Base-by-base conservation (phyloP, 2,329 filamentous ascomycete genomes). In the Phyllosticta capitalensis region DNA sequence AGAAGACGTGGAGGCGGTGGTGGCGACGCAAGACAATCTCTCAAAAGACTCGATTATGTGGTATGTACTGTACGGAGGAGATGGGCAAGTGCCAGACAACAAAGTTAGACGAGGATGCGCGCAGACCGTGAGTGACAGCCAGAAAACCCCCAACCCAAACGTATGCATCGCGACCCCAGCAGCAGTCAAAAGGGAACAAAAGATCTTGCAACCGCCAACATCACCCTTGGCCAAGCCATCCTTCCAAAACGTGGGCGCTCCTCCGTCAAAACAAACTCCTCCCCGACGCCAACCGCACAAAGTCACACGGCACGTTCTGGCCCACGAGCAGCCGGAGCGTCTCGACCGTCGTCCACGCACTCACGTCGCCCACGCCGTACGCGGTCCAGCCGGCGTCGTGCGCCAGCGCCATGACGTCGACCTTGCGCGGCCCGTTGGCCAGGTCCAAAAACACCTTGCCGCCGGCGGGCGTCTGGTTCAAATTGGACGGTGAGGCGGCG, bases 301-400 rank as follows among this genome's bases (percentile, higher is more conserved):
- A 95, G 73, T 89, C 91, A 73, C 90, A 92, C 5, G 88, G 88
- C 60, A 94, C 89, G 70, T 94, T 94, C 75, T 94, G 89, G 9
- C 90, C 90, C 10, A 92, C 88, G 22, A 95, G 78, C 61, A 92
- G 72, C 64, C 89, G 79, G 59, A 94, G 74, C 54, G 86, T 92
- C 74, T 94, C 88, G 5, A 92, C 89, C 2, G 88, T 92, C 21
- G 88, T 92, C 76, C 91, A 94, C 0, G 89, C 89, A 60, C 86
- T 87, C 30, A 91, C 87, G 71, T 95, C 89, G 22, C 86, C 87
- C 19, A 87, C 83, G 1, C 87, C 88, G 69, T 92, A 94, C 6
- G 88, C 85, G 22, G 85, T 86, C 79, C 91, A 95, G 0, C 90
- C 90, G 59, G 84, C 85, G 67, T 85, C 82, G 66, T 86, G 83